These are phyloP conservation scores for Boletus edulis DNA, from an alignment of 768 basidiomycete genomes.

Conservation along the genomic window DNA sequence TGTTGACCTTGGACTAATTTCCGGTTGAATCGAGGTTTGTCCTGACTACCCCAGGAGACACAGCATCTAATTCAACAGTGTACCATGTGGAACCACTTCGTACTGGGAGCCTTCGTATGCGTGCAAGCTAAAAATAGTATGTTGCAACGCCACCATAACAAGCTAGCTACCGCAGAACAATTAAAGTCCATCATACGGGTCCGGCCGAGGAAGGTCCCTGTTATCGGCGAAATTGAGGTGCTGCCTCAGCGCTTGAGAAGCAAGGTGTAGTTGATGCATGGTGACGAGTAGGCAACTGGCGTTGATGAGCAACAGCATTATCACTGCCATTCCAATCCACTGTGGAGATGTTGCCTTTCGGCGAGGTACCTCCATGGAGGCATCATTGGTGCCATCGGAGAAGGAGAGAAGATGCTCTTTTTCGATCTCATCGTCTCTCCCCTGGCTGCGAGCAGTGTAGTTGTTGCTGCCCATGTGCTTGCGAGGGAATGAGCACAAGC, in stretches of 20 bases:
- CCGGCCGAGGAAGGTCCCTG: conserved; percentile 27
- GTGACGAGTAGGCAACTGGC: conserved; percentile 18
- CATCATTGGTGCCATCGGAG: not conserved
- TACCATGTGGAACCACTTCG: not conserved
- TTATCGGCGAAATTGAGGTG: conserved; percentile 22
- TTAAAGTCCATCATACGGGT: conserved; percentile 32
- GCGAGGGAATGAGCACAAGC: not conserved
- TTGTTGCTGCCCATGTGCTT: conserved; percentile 17
- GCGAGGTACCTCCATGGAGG: conserved; percentile 5
- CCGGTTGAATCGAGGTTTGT: not conserved
- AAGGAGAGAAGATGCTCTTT: conserved; percentile 13
- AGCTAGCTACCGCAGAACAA: not conserved
- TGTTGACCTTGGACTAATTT: not conserved
- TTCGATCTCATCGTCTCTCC: conserved; percentile 14
- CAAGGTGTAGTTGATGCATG: conserved; percentile 15
- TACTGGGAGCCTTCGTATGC: not conserved
- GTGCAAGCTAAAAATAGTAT: not conserved
- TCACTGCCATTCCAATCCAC: conserved; percentile 17
- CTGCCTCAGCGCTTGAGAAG: conserved; percentile 16
- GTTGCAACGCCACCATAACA: not conserved
- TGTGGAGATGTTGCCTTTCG: not conserved
- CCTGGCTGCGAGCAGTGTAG: conserved; percentile 9
- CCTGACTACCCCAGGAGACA: not conserved
- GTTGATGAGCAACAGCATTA: conserved; percentile 24
- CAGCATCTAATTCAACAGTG: not conserved